These are phyloP conservation scores for Chaetothyriales sp. DNA, from an alignment of 2,329 filamentous ascomycete species.

Conservation along the genomic window DNA sequence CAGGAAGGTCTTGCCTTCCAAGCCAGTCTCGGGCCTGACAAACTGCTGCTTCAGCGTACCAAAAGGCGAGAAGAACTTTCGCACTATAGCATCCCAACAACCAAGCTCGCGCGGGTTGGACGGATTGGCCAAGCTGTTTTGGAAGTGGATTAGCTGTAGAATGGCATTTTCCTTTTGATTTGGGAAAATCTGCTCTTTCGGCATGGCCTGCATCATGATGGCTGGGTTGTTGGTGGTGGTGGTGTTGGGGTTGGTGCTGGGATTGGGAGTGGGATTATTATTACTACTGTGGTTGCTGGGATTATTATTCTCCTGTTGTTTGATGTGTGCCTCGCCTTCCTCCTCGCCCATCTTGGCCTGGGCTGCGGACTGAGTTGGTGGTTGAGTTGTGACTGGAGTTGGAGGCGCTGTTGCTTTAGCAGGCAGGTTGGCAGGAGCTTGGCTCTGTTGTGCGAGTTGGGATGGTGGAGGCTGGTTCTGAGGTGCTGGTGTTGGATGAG, in stretches of 20 bases:
- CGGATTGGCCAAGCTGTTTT: constrained; percentile 36
- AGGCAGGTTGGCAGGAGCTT: constrained; percentile 10
- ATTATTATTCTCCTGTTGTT: constrained; percentile 18
- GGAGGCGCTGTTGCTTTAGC: constrained; percentile 25
- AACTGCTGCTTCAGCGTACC: constrained; percentile 62
- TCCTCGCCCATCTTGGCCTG: background rate
- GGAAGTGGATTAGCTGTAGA: constrained; percentile 40
- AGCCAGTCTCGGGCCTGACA: constrained; percentile 13
- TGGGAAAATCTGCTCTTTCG: constrained; percentile 21
- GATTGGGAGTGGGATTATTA: constrained; percentile 21
- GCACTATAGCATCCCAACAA: constrained; percentile 69
- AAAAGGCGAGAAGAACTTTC: constrained; percentile 61
- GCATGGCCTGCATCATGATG: constrained; percentile 26
- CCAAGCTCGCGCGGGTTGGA: constrained; percentile 47
- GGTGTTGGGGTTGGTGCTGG: constrained; percentile 19
- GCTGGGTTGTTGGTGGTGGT: constrained; percentile 21
- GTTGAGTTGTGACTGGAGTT: constrained; percentile 23
- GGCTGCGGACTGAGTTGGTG: constrained; percentile 15
- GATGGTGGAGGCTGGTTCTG: constrained; percentile 24
- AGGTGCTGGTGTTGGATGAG: constrained; percentile 22
- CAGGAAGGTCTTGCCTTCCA: constrained; percentile 66
- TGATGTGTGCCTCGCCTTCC: constrained; percentile 14
- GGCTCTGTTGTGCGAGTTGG: constrained; percentile 18
- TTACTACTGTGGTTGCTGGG: constrained; percentile 15
- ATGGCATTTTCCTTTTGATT: constrained; percentile 27